These are phyloP conservation scores for Hyparrhenia diplandra DNA, from an alignment of 176 grass and related monocot species.

Conservation along the genomic window DNA sequence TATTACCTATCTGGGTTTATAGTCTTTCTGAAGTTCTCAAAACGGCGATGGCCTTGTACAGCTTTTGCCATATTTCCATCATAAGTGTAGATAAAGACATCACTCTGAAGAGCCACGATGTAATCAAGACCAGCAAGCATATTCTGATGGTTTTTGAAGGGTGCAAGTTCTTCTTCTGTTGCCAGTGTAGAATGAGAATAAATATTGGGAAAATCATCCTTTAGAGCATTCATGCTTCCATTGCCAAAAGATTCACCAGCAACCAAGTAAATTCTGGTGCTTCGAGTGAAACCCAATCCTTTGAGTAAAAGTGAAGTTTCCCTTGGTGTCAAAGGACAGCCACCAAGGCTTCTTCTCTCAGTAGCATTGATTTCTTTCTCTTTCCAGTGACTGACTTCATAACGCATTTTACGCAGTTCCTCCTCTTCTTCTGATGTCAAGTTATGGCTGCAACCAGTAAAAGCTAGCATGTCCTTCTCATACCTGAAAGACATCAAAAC, in stretches of 20 bases:
- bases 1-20: slow-evolving; percentile 89
- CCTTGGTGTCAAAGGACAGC: slow-evolving; percentile 89
- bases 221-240: slow-evolving; percentile 76
- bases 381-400: slow-evolving; percentile 92
- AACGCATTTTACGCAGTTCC: slow-evolving; percentile 79
- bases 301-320: slow-evolving; percentile 94
- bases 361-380: slow-evolving; percentile 98
- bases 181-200: slow-evolving; percentile 78
- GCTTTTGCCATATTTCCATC: slow-evolving; percentile 99
- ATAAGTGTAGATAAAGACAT: slow-evolving; percentile 93
- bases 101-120: slow-evolving; percentile 76
- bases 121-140: slow-evolving; percentile 99
- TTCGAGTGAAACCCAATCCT: slow-evolving; percentile 63
- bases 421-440: slow-evolving; percentile 75
- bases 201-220: slow-evolving; percentile 78
- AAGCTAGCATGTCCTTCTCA: slow-evolving; percentile 98
- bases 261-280: slow-evolving; percentile 88
- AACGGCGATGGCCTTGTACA: slow-evolving; percentile 84
- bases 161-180: slow-evolving; percentile 67
- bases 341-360: slow-evolving; percentile 70
- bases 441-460: slow-evolving; percentile 86
- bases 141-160: slow-evolving; percentile 90
- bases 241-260: slow-evolving; percentile 93
- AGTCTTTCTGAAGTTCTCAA: slow-evolving; percentile 94
- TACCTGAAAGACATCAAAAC: slow-evolving; percentile 58